Base-by-base conservation (phyloP, 2,329 filamentous ascomycete species). In the Pseudocercospora musae region DNA sequence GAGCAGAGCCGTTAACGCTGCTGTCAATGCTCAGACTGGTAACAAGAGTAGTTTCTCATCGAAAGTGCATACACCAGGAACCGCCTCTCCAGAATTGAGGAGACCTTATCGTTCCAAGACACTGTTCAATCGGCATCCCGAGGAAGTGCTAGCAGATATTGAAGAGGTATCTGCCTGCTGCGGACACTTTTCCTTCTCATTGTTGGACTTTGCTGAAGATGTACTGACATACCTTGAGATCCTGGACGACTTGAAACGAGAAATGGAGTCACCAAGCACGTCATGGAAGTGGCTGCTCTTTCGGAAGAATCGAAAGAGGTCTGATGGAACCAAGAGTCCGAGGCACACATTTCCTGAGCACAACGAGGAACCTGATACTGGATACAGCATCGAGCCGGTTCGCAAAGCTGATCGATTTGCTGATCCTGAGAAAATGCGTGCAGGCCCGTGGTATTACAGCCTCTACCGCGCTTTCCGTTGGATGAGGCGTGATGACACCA, bases 151-250 rank as follows among this genome's bases (percentile, higher is more conserved):
- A 72, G 95, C 94, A 2, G 95, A 98, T 75, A 92, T 96, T 61
- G 95, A 99, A 75, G 95, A 99, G 76, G 93, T 98, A 10, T 93
- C 94, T 44, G 94, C 95, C n/a, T 96, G 93, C 60, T 99, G 95
- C 72, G 94, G 95, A 0, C 93, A 98, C 76, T 99, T 98, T 73
- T 94, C 91, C 73, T 97, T 95, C 74, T 96, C 90, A 48, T 81
- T 99, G 25, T 86, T 95, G 66, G 90, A 95, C 68, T 94, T 98
- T 72, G 93, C 92, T 0, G 91, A 96, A 73, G 92, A 97, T 72
- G 90, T 96, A 79, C 87, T 91, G 67, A 85, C 85, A 11, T 95
- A 96, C 69, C 77, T 99, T 49, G 87, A 91, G 57, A 88, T 95
- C 0, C 79, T 99, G 4, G 92, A 97, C 72, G 91, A 96, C 46